Conservation (phyloP, 257 asterid genomes). For the Fraxinus anomala region DNA sequence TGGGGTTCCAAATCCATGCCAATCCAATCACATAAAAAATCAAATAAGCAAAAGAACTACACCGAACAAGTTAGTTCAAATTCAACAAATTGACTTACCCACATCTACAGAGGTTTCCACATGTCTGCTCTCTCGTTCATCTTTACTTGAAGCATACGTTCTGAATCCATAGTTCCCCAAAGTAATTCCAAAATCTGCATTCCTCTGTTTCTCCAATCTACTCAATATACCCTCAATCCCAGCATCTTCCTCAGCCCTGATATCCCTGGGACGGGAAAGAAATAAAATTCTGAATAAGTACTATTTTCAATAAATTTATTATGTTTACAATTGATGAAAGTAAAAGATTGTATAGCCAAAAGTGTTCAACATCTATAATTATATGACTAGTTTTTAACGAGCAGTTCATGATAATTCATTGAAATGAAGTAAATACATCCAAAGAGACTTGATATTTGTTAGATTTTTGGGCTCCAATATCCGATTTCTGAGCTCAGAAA, state of each 20-base stretch:
- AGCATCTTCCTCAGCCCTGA: constrained; percentile 45
- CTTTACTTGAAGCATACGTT: constrained; percentile 37
- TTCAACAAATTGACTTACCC: constrained; percentile 35
- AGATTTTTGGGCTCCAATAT: no score
- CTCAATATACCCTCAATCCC: constrained; percentile 78
- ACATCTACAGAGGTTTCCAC: constrained; percentile 33
- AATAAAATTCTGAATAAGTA: background rate
- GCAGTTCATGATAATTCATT: background rate
- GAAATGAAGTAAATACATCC: constrained; percentile 5
- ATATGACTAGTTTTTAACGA: background rate
- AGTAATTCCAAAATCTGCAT: constrained; percentile 47
- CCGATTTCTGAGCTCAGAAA: no score
- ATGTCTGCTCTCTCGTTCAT: constrained; percentile 31
- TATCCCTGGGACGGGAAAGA: constrained; percentile 49
- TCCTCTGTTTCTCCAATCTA: constrained; percentile 81
- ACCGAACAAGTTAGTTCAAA: background rate
- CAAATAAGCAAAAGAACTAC: background rate
- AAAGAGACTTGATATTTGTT: no score
- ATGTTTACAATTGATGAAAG: background rate
- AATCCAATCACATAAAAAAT: constrained; percentile 18
- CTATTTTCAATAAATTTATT: constrained; percentile 10
- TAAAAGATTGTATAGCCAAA: background rate
- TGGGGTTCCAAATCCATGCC: constrained; percentile 6
- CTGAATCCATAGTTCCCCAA: constrained; percentile 38
- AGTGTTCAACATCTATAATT: background rate